These are phyloP conservation scores for Aureobasidium zeae DNA, from an alignment of 2,329 filamentous ascomycete species.

Conservation along the genomic window DNA sequence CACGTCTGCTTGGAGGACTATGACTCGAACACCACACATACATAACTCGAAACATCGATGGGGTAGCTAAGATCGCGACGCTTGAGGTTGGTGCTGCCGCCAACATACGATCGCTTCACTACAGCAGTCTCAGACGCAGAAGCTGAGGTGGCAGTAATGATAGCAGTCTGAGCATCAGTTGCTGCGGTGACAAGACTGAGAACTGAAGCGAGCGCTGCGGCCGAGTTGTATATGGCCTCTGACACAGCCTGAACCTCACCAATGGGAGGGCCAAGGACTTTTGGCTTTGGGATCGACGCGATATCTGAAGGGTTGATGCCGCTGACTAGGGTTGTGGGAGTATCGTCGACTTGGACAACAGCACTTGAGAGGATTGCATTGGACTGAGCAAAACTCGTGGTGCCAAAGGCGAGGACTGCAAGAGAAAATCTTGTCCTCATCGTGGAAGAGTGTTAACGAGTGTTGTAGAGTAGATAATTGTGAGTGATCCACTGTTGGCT, in stretches of 20 bases:
- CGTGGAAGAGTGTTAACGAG: not conserved
- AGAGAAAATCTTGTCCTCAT: slow-evolving; percentile 10
- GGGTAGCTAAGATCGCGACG: slow-evolving; percentile 7
- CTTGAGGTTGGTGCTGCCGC: not conserved
- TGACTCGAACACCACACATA: not conserved
- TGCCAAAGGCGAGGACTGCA: slow-evolving; percentile 13
- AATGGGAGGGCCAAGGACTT: slow-evolving; percentile 1
- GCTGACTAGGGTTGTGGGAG: slow-evolving; percentile 8
- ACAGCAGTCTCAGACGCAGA: not conserved
- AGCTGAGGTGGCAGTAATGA: not conserved
- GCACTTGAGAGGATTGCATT: not conserved
- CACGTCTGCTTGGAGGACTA: not conserved
- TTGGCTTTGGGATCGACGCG: slow-evolving; percentile 2
- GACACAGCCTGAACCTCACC: not conserved
- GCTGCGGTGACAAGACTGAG: slow-evolving; percentile 4
- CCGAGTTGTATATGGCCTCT: not conserved
- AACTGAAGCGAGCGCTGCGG: not conserved
- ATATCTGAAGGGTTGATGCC: slow-evolving; percentile 13
- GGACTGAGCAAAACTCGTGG: slow-evolving; percentile 7
- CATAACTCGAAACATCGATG: slow-evolving; percentile 6
- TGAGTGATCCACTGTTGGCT: slow-evolving; percentile 8
- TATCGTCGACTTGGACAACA: not conserved
- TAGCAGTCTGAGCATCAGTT: slow-evolving; percentile 7
- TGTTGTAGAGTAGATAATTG: not conserved
- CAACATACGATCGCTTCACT: slow-evolving; percentile 7